Evolutionary conservation across 441 rosid species (phyloP), one percentile per base, ranked within the genome.

Genomic region (Gossypium lobatum): DNA sequence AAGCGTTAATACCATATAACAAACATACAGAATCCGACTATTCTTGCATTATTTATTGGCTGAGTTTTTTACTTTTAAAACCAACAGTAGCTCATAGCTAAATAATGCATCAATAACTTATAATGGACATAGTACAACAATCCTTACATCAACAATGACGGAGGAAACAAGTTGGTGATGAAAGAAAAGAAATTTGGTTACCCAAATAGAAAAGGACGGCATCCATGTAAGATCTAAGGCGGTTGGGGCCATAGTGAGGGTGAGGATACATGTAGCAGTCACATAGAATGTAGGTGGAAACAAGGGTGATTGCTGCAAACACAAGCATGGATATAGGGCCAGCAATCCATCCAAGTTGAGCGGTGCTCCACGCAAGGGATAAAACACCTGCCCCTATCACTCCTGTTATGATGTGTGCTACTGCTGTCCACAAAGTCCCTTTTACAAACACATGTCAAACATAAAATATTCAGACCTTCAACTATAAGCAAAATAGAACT

Each of bases 311-410:
- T 31, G 66, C 81, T 0, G 94, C 89, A 58, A 91, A 89, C 54
- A 48, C 57, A 28, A 86, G 0, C 57, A 87, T 59, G 59, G 80
- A 45, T 0, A 75, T 34, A 13, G 97, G 94, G 73, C 93, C 93
- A 10, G 82, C 89, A 48, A 89, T 76, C 94, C 97, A 89, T 6
- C 94, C 94, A 0, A 91, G 85, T 75, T 88, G 88, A 6, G 93
- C 86, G 10, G 73, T 76, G 75, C 90, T 84, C 94, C 94, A 91
- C 21, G 93, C 88, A 8, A 91, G 82, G 0, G 97, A 91, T 48
- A 89, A 76, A 46, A 91, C 94, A 64, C 94, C 97, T 26, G 93
- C 89, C 31, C 93, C 93, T 4, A 91, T 85, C 64, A 89, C 91
- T 60, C 87, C 93, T n/a, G 94, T 81, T 77, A 91, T 89, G 14